Percentiles rank a stretch among this genome's conserved stretches.
These are phyloP conservation scores for Coemansia sp. DNA, from an alignment of 192 early-diverging fungal species.

Conservation along the genomic window DNA sequence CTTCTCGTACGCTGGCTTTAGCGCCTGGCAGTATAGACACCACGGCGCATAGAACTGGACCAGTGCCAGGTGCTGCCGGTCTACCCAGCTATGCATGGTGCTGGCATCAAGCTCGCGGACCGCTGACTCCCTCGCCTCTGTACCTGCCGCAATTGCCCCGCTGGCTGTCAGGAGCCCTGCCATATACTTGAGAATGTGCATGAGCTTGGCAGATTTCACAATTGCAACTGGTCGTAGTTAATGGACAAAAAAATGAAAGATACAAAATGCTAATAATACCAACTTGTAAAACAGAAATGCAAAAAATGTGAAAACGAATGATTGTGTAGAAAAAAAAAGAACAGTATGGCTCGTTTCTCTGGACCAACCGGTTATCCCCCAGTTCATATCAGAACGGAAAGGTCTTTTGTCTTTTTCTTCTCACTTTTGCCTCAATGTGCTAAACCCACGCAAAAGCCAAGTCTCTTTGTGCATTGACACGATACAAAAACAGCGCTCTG, in stretches of 20 bases:
- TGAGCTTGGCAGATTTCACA: background rate
- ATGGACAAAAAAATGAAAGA: background rate
- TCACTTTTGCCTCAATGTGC: background rate
- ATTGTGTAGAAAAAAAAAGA: too few species aligned
- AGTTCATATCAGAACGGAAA: too few species aligned
- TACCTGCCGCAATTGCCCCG: background rate
- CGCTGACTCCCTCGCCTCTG: slow-evolving; percentile 39
- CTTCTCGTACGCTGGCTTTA: slow-evolving; percentile 88
- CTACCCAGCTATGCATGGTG: slow-evolving; percentile 65
- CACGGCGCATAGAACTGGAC: slow-evolving; percentile 97
- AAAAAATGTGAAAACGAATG: background rate
- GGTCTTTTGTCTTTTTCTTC: too few species aligned
- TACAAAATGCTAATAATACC: background rate
- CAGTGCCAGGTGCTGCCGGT: slow-evolving; percentile 69
- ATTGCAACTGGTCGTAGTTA: background rate
- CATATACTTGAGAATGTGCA: slow-evolving; percentile 1
- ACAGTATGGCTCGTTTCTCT: too few species aligned
- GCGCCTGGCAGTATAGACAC: slow-evolving; percentile 83
- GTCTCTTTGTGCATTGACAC: background rate
- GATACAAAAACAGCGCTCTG: too few species aligned
- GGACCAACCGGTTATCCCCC: too few species aligned
- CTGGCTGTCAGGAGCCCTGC: slow-evolving; percentile 3
- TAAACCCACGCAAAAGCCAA: background rate
- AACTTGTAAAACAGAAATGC: background rate
- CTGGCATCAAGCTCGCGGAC: slow-evolving; percentile 59